Evolutionary conservation across 2,329 filamentous ascomycete species (phyloP), one percentile per base, ranked within the genome.

Genomic region (Grosmannia penicillata): DNA sequence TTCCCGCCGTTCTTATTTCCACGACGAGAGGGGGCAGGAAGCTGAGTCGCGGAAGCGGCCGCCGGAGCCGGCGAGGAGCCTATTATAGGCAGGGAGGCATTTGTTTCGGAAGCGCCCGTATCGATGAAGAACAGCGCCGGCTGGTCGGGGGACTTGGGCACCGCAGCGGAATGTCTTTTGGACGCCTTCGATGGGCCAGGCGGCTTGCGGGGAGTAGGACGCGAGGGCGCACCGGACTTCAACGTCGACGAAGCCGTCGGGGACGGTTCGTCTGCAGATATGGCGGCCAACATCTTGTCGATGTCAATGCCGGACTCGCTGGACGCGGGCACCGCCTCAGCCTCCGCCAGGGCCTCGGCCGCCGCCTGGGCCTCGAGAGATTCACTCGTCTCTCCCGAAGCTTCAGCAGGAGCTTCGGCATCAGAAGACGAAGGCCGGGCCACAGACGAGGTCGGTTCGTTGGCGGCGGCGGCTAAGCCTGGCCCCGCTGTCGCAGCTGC

Each of bases 261-360:
- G 32, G 23, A 43, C 40, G 36, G 49, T 41, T 18, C 36, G 43
- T 45, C 48, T 30, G 53, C 52, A 37, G 55, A 54, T 32, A 58
- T 56, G 37, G 53, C 49, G 45, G 56, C 51, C 43, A 58, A 51
- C 48, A 58, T 50, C 48, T 56, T 55, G 41, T 56, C 53, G 33
- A 57, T 56, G 39, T 56, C 53, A 52, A 56, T 41, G 29, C 42
- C 42, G 2, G 39, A 19, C 10, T 28, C 42, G 27, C 25, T 39
- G 42, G 38, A 37, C 25, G 46, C 43, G 40, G 33, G 34, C 6
- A 33, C 36, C 14, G 26, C 6, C 18, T 38, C 15, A 15, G n/a
- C 3, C 29, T 38, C n/a, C 13, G 22, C 14, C 15, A 22, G 28
- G 23, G 33, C 8, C 24, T 25, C 24, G 24, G 10, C 3, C 9